A percentile compares a stretch with the other conserved stretches of the same genome.
phyloP scores from a whole-genome alignment of 2,329 filamentous ascomycete species.

The Penicillium brevicompactum region DNA sequence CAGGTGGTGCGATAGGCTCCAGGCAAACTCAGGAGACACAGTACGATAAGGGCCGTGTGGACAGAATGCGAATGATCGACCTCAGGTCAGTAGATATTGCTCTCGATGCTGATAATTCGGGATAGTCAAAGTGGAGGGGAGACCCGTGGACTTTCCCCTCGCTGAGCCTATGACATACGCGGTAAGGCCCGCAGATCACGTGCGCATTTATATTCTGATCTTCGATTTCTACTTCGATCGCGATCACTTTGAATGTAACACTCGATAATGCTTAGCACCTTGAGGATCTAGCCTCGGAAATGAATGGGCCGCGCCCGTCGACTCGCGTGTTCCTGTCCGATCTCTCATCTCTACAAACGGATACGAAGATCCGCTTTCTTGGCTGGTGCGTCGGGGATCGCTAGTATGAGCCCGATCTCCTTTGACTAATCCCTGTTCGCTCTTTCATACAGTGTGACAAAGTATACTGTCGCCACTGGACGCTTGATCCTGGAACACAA shows the following conservation, averaged over 20 bases:
- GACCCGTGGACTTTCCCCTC: conserved; percentile 29
- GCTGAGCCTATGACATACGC: conserved; percentile 40
- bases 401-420: neutral
- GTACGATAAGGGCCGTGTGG: neutral
- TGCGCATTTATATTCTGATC: conserved; percentile 12
- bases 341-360: conserved; percentile 54
- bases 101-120: conserved; percentile 1
- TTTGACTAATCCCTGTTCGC: neutral
- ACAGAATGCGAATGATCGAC: neutral
- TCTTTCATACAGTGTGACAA: conserved; percentile 56
- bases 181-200: conserved; percentile 37
- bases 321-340: conserved; percentile 66
- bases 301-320: conserved; percentile 64
- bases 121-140: conserved; percentile 25
- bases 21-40: conserved; percentile 7
- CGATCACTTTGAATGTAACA: neutral
- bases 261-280: conserved; percentile 3
- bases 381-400: conserved; percentile 69
- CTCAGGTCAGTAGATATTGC: neutral
- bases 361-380: conserved; percentile 86
- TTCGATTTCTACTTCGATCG: neutral
- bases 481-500: conserved; percentile 69
- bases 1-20: conserved; percentile 22
- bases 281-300: conserved; percentile 15
- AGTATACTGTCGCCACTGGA: conserved; percentile 60